A percentile compares a stretch with the other conserved stretches of the same genome.
Evolutionary conservation across 1,139 yeast genomes (phyloP).

Genomic region (Arxiozyma heterogenica): DNA sequence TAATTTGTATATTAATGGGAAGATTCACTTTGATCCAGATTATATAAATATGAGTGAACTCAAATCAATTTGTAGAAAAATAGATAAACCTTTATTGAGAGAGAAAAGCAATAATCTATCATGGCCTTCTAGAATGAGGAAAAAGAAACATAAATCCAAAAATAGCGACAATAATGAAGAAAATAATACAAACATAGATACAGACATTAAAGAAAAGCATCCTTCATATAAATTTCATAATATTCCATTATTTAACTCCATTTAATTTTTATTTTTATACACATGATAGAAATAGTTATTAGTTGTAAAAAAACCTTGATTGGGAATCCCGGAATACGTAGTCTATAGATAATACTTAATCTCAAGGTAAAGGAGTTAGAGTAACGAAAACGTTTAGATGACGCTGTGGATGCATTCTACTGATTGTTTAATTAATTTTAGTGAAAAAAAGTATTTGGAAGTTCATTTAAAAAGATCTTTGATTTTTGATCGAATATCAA

Average conservation of each 20-base stretch:
- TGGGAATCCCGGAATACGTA: too few relatives aligned
- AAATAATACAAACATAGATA: background rate
- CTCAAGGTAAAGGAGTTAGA: too few relatives aligned
- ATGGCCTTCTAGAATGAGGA: conserved; percentile 22
- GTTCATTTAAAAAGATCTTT: too few relatives aligned
- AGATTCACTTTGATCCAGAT: conserved; percentile 9
- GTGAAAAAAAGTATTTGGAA: too few relatives aligned
- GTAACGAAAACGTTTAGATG: too few relatives aligned
- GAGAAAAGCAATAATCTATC: conserved; percentile 15
- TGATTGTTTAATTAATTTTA: too few relatives aligned
- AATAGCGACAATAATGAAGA: background rate
- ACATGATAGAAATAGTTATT: background rate
- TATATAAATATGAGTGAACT: conserved; percentile 13
- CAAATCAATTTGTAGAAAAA: conserved; percentile 15
- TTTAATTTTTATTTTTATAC: background rate
- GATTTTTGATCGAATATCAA: too few relatives aligned
- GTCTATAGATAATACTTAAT: too few relatives aligned
- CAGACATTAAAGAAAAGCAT: background rate
- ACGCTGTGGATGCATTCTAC: too few relatives aligned
- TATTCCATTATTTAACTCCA: conserved; percentile 9
- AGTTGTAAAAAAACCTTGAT: too few relatives aligned
- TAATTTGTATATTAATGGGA: background rate
- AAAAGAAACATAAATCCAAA: conserved; percentile 6
- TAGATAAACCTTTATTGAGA: conserved; percentile 18
- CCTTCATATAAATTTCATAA: conserved; percentile 5